Evolutionary conservation across 148 eudicot species (phyloP).

Genomic region (Bassia scoparia): DNA sequence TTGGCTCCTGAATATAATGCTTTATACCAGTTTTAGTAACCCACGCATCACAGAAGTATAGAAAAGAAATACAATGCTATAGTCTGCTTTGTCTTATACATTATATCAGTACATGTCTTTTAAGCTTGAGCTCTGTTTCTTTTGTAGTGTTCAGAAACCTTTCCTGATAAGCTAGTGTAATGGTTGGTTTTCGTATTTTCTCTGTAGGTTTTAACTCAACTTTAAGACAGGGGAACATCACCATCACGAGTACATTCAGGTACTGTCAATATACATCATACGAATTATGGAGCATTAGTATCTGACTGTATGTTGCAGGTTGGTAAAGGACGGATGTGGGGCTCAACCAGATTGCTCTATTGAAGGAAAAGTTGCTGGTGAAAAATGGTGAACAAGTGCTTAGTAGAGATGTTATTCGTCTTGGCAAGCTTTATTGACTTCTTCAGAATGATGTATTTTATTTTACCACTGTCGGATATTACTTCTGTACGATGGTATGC

Average conservation of each 20-base stretch:
- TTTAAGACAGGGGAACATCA: conserved; percentile 89
- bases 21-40: no score
- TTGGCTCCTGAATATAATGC: no score
- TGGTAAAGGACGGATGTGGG: conserved; percentile 99
- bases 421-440: conserved; percentile 97
- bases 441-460: conserved; percentile 94
- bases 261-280: conserved; percentile 11
- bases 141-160: neutral
- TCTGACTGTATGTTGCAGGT: conserved; percentile 50
- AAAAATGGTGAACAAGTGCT: conserved; percentile 99
- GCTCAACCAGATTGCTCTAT: conserved; percentile 93
- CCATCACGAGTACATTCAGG: conserved; percentile 99
- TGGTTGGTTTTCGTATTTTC: conserved; percentile 2
- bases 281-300: neutral
- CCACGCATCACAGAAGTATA: no score
- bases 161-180: neutral
- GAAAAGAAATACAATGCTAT: no score
- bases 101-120: neutral
- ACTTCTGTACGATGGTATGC: conserved; percentile 96
- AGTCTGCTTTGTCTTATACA: neutral
- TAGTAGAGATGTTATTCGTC: conserved; percentile 92
- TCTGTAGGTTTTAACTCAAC: conserved; percentile 94
- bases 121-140: neutral
- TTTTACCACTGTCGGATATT: conserved; percentile 92
- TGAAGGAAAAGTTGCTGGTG: conserved; percentile 99